Base-by-base conservation (phyloP, 2,329 filamentous ascomycete species). In the Penicillium sp. region DNA sequence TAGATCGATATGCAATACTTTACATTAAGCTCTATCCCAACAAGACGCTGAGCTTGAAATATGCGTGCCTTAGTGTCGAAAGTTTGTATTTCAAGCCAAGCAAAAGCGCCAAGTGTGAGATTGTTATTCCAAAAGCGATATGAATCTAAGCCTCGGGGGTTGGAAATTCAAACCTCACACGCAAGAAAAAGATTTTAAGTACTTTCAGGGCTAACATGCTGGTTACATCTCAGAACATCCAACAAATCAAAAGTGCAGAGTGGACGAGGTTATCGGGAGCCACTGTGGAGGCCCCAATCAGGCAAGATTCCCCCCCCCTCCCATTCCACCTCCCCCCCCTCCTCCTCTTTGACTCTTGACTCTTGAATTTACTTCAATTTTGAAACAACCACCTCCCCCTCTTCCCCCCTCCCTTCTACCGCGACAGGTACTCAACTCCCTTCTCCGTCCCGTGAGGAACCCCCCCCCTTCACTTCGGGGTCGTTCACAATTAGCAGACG, bases 401-500 rank as follows among this genome's bases (percentile, higher is more conserved):
- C 49, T n/a, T 22, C 52, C 28, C 43, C 22, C 38, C 46, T 49
- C 19, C 28, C 54, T 45, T 55, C 25, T 22, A 22, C 19, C 19
- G 19, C 1, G 10, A 43, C 38, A 42, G 16, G 6, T 5, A 16
- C 28, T 26, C 37, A 14, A n/a, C 33, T 46, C 6, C 28, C 48
- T 28, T 51, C 28, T 25, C 28, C 19, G 46, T 46, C 33, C 40
- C 35, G 33, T 43, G 26, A 28, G 45, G 35, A 30, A 35, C 16
- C 48, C 28, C 48, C 28, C 48, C 19, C 16, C 43, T 43, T 49
- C 3, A 14, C 6, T 42, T 48, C 37, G 43, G 48, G 52, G 30
- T 7, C 11, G 37, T 48, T 57, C 62, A 63, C 55, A 46, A 67
- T 65, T 65, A 57, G 42, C 65, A 46, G 53, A 26, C 46, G 25